Evolutionary conservation across 2,329 filamentous ascomycete genomes (phyloP).

Genomic region (Hymenoscyphus fraxineus): DNA sequence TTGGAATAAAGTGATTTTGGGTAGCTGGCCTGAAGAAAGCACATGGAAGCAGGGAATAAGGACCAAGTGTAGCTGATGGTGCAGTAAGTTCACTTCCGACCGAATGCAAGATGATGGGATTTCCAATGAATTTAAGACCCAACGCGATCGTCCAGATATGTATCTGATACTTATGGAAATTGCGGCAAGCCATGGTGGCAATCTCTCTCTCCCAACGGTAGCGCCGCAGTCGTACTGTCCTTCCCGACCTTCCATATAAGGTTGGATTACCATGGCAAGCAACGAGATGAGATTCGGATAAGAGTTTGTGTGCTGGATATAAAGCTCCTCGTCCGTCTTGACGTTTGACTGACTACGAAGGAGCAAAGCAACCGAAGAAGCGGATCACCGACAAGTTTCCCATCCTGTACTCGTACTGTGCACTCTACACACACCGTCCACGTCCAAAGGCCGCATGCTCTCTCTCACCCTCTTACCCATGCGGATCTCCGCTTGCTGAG

Average conservation of each 20-base stretch:
- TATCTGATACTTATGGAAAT: not conserved
- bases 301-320: not conserved
- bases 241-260: slow-evolving; percentile 5
- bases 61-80: not conserved
- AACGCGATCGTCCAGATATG: not conserved
- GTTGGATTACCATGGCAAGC: not conserved
- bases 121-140: not conserved
- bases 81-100: not conserved
- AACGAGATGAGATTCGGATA: not conserved
- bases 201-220: not conserved
- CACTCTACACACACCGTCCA: not conserved
- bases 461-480: not conserved
- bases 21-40: not conserved
- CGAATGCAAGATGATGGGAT: not conserved
- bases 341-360: not conserved
- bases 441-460: not conserved
- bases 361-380: not conserved
- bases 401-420: not conserved
- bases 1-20: not conserved
- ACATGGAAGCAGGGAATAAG: slow-evolving; percentile 5
- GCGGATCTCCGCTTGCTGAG: not conserved
- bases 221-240: not conserved
- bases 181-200: not conserved
- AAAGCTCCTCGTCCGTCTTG: not conserved
- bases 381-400: not conserved